These are phyloP conservation scores for Talaromyces trachyspermus DNA, from an alignment of 495 filamentous ascomycete species.

Conservation along the genomic window DNA sequence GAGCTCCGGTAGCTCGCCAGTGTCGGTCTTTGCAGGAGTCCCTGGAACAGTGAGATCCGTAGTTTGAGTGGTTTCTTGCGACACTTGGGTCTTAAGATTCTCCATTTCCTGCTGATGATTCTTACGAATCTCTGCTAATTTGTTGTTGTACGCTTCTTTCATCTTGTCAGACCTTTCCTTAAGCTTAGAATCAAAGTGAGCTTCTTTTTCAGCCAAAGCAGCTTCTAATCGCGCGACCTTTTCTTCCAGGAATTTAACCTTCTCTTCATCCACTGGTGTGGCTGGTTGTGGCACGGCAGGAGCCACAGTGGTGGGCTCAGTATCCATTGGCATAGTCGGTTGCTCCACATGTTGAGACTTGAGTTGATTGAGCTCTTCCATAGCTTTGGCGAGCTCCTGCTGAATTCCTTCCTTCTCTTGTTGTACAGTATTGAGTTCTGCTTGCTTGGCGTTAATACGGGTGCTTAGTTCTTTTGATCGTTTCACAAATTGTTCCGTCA, in stretches of 20 bases:
- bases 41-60: slow-evolving; percentile 24
- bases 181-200: slow-evolving; percentile 48
- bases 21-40: slow-evolving; percentile 24
- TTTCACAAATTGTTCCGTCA: slow-evolving; percentile 56
- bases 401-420: slow-evolving; percentile 47
- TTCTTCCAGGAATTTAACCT: slow-evolving; percentile 35
- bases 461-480: slow-evolving; percentile 44
- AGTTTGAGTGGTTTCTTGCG: slow-evolving; percentile 22
- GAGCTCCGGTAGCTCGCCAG: slow-evolving; percentile 25
- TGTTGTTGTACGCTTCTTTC: slow-evolving; percentile 62
- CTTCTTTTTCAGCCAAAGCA: slow-evolving; percentile 41
- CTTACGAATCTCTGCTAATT: slow-evolving; percentile 54
- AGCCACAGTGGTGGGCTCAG: slow-evolving; percentile 28
- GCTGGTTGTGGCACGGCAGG: slow-evolving; percentile 32
- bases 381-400: slow-evolving; percentile 37
- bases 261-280: slow-evolving; percentile 21
- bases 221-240: slow-evolving; percentile 44
- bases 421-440: slow-evolving; percentile 32
- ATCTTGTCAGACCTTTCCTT: slow-evolving; percentile 64
- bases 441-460: slow-evolving; percentile 44
- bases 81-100: slow-evolving; percentile 56
- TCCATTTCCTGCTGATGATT: slow-evolving; percentile 52
- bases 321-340: slow-evolving; percentile 14
- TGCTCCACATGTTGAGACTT: slow-evolving; percentile 30
- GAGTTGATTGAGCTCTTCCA: slow-evolving; percentile 32